A percentile compares a stretch with the other conserved stretches of the same genome.
Conservation (phyloP, 495 filamentous ascomycete genomes). For the Friedmanniomyces simplex region DNA sequence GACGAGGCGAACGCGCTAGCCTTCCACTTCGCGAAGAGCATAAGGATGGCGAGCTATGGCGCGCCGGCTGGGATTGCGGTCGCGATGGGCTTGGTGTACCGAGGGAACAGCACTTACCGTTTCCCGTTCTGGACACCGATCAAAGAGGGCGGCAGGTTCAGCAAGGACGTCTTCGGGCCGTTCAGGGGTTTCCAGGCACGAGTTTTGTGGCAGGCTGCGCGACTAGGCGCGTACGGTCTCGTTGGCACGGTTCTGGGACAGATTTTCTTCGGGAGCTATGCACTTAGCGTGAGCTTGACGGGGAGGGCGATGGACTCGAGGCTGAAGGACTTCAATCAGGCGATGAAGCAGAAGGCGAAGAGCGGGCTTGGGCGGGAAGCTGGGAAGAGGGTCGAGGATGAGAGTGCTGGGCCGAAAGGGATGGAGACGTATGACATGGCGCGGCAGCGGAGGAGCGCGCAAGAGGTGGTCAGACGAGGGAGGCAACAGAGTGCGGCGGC, state of each 20-base stretch:
- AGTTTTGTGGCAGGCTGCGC: slow-evolving; percentile 14
- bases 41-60: slow-evolving; percentile 12
- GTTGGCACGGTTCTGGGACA: slow-evolving; percentile 15
- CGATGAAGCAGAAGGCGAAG: slow-evolving; percentile 3
- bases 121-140: slow-evolving; percentile 24
- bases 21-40: slow-evolving; percentile 9
- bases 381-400: not conserved
- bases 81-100: slow-evolving; percentile 3
- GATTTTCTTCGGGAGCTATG: slow-evolving; percentile 19
- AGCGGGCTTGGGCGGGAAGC: not conserved
- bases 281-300: not conserved
- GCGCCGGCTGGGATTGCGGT: slow-evolving; percentile 10
- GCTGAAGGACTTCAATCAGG: slow-evolving; percentile 21
- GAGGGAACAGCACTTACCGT: slow-evolving; percentile 6
- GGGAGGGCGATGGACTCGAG: slow-evolving; percentile 19
- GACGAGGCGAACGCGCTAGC: slow-evolving; percentile 23
- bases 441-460: slow-evolving; percentile 14
- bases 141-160: slow-evolving; percentile 15
- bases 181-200: slow-evolving; percentile 19
- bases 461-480: not conserved
- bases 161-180: slow-evolving; percentile 12
- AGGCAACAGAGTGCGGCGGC: not conserved
- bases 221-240: slow-evolving; percentile 8
- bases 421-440: slow-evolving; percentile 22
- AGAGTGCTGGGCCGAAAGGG: not conserved